Conservation (phyloP, 805 yeast species). For the Blastobotrys robertii region DNA sequence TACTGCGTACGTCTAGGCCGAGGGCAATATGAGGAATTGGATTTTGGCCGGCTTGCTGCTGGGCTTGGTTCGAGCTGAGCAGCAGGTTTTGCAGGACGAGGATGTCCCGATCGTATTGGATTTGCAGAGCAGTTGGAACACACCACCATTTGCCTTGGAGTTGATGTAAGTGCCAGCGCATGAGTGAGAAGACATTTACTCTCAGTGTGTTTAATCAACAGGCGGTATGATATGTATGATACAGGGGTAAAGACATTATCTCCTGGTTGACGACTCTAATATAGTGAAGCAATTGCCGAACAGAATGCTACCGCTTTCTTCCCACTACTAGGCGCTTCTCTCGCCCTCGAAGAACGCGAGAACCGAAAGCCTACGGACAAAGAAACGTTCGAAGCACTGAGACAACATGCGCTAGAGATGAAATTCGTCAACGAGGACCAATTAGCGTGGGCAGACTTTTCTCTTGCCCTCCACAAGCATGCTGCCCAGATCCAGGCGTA, state of each 20-base stretch:
- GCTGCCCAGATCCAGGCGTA: slow-evolving; percentile 62
- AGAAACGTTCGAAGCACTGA: slow-evolving; percentile 12
- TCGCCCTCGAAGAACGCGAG: slow-evolving; percentile 10
- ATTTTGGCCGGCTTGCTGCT: neutral
- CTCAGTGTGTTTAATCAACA: too few relatives aligned
- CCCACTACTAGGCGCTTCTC: slow-evolving; percentile 23
- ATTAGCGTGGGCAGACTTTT: slow-evolving; percentile 29
- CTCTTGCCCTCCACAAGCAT: slow-evolving; percentile 37
- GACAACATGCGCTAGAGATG: slow-evolving; percentile 13
- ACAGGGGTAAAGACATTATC: neutral
- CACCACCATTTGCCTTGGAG: slow-evolving; percentile 12
- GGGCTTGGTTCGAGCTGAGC: neutral
- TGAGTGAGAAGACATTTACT: neutral
- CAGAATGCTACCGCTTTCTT: slow-evolving; percentile 25
- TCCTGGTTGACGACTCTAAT: neutral
- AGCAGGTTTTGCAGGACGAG: neutral
- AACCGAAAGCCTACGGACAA: slow-evolving; percentile 10
- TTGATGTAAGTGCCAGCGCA: slow-evolving; percentile 13
- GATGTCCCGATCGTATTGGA: slow-evolving; percentile 5
- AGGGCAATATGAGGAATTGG: neutral
- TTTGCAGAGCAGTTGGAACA: slow-evolving; percentile 15
- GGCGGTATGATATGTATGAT: too few relatives aligned
- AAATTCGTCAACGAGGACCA: slow-evolving; percentile 12
- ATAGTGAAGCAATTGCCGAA: slow-evolving; percentile 25
- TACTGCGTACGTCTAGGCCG: too few relatives aligned